These are phyloP conservation scores for Aspergillus flavus DNA, from an alignment of 2,329 filamentous ascomycete genomes.

Conservation along the genomic window DNA sequence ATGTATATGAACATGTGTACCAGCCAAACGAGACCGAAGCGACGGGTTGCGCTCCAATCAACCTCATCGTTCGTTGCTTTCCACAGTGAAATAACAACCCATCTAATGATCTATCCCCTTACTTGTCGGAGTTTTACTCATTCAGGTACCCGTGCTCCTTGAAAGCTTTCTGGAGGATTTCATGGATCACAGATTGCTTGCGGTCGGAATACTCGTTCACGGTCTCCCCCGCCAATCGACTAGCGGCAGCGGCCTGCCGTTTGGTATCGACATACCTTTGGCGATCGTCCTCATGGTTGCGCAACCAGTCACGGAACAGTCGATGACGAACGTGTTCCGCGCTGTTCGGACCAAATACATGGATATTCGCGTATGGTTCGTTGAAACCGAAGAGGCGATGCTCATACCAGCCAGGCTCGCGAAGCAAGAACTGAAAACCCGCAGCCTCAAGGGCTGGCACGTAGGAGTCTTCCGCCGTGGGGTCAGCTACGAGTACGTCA, in stretches of 20 bases:
- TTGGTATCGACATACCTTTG: conserved; percentile 47
- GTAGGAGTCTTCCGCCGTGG: conserved; percentile 47
- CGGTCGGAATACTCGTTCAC: conserved; percentile 45
- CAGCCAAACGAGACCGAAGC: not conserved
- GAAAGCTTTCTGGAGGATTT: conserved; percentile 43
- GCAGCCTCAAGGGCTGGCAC: conserved; percentile 45
- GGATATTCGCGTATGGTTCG: conserved; percentile 49
- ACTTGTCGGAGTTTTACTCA: not conserved
- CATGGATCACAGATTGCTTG: conserved; percentile 46
- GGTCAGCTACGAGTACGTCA: conserved; percentile 50
- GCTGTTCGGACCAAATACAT: conserved; percentile 51
- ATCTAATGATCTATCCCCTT: not conserved
- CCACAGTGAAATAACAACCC: not conserved
- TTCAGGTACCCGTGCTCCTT: not conserved
- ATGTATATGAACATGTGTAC: not conserved
- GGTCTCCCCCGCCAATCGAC: conserved; percentile 34
- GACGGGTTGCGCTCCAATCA: not conserved
- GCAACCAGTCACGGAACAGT: conserved; percentile 52
- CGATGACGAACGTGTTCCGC: conserved; percentile 48
- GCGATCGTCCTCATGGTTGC: conserved; percentile 40
- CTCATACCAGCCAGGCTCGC: conserved; percentile 52
- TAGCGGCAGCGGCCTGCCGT: conserved; percentile 35
- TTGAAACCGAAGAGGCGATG: conserved; percentile 52
- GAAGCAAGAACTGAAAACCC: conserved; percentile 51
- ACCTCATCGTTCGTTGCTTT: not conserved